Base-by-base conservation (phyloP, 257 asterid genomes). In the Ehretia macrophylla region DNA sequence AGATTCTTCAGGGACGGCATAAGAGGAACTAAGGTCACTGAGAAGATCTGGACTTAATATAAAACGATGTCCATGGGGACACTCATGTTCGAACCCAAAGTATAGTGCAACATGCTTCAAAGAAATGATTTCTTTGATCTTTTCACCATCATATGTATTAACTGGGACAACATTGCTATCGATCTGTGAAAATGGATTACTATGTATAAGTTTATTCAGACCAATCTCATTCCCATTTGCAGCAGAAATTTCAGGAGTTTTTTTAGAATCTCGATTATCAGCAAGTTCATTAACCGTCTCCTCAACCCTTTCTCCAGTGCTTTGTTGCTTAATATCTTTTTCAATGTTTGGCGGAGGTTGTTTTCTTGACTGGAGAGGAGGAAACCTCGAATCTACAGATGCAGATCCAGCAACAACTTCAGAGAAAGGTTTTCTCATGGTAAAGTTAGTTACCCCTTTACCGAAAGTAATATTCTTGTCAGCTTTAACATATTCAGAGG, bases 391-490 rank as follows among this genome's bases (percentile, higher is more conserved):
- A 72, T 71, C 65, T 48, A 81, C 66, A 71, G 87, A 75, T 42
- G 85, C 70, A 14, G 86, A 72, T 60, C 97, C 99, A 18, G 99
- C 93, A 72, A 92, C 99, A 58, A 92, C 99, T 80, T 92, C 99
- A 42, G 97, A 84, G 71, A 92, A 92, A 9, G 90, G 91, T 65
- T 92, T 92, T 71, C 82, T 79, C 90, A 84, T 79, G 19, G 74
- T 69, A 70, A 84, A 70, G 55, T 75, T 86, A 63, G 84, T 68
- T 51, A 71, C 61, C 49, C 78, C 86, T 75, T 72, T 62, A 50
- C 82, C 80, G 42, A 72, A 51, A 70, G 39, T 67, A 42, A 63
- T 40, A 32, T 32, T 65, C 58, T 76, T 82, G 72, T 60, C 82
- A 32, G 77, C 56, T 66, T 70, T 78, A 51, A 58, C 56, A 65